A percentile compares a stretch with the other conserved stretches of the same genome.
These are phyloP conservation scores for Herpotrichia juniperi DNA, from an alignment of 2,329 filamentous ascomycete genomes.

Conservation along the genomic window DNA sequence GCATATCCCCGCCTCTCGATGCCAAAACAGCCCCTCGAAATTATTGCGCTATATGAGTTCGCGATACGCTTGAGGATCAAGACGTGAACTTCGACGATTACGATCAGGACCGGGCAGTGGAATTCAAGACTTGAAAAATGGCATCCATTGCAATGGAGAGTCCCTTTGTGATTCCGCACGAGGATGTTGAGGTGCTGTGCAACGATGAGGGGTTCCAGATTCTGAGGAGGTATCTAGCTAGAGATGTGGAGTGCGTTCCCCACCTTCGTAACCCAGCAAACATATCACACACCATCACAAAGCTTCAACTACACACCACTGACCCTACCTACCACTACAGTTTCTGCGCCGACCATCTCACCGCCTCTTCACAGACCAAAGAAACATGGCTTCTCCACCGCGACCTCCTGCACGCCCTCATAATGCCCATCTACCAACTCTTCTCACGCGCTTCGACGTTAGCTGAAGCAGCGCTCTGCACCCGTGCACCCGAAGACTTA, in stretches of 20 bases:
- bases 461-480: conserved; percentile 57
- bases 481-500: conserved; percentile 56
- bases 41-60: neutral
- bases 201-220: conserved; percentile 52
- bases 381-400: conserved; percentile 59
- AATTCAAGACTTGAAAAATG: conserved; percentile 1
- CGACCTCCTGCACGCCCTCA: conserved; percentile 64
- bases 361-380: conserved; percentile 36
- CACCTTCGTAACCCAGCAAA: no score
- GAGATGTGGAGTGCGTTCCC: conserved; percentile 46
- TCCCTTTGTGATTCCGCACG: conserved; percentile 51
- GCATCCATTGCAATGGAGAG: conserved; percentile 26
- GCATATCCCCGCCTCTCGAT: neutral
- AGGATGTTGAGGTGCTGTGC: conserved; percentile 48
- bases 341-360: conserved; percentile 51
- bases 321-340: conserved; percentile 29
- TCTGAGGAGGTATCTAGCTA: conserved; percentile 49
- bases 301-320: conserved; percentile 1
- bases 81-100: neutral
- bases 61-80: neutral
- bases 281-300: conserved; percentile 10
- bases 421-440: conserved; percentile 63
- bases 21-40: neutral
- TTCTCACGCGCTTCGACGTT: conserved; percentile 61
- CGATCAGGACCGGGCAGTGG: neutral